Percentiles rank a stretch among this genome's conserved stretches.
These are phyloP conservation scores for Sarocladiaceae sp. DNA, from an alignment of 2,329 filamentous ascomycete genomes.

Conservation along the genomic window DNA sequence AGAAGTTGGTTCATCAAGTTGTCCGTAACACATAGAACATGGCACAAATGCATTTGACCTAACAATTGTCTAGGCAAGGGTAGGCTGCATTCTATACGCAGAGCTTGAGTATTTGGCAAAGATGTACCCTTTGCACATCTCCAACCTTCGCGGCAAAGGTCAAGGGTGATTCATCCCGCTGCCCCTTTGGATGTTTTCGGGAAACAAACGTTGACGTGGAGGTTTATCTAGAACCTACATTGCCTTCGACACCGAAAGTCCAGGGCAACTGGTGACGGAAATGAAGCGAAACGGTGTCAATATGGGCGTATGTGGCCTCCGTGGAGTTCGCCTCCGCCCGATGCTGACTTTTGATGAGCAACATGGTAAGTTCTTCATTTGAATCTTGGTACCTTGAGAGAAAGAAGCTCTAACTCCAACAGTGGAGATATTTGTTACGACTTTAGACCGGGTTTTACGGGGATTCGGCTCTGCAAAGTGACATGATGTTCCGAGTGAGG, in stretches of 20 bases:
- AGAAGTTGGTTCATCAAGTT: conserved; percentile 60
- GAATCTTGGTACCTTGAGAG: not conserved
- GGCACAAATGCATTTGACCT: not conserved
- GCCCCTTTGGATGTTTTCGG: not conserved
- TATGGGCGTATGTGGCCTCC: conserved; percentile 67
- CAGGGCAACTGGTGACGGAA: conserved; percentile 62
- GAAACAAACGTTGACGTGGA: not conserved
- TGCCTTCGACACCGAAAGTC: conserved; percentile 66
- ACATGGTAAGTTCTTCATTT: conserved; percentile 36
- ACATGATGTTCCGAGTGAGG: too few relatives aligned
- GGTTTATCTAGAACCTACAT: conserved; percentile 53
- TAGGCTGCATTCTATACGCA: conserved; percentile 12
- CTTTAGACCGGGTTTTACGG: not conserved
- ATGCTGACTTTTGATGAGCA: conserved; percentile 75
- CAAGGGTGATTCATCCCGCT: conserved; percentile 38
- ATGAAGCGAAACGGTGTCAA: conserved; percentile 69
- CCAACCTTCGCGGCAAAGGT: conserved; percentile 69
- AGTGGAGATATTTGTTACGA: not conserved
- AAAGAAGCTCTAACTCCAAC: not conserved
- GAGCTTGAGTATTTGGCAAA: conserved; percentile 56
- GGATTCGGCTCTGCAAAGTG: not conserved
- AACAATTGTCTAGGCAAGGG: not conserved
- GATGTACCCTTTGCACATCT: conserved; percentile 61
- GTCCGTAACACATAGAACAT: conserved; percentile 12
- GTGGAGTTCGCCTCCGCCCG: conserved; percentile 64